phyloP scores from a whole-genome alignment of 1,284 basidiomycete genomes.

The Apiotrichum akiyoshidainum region DNA sequence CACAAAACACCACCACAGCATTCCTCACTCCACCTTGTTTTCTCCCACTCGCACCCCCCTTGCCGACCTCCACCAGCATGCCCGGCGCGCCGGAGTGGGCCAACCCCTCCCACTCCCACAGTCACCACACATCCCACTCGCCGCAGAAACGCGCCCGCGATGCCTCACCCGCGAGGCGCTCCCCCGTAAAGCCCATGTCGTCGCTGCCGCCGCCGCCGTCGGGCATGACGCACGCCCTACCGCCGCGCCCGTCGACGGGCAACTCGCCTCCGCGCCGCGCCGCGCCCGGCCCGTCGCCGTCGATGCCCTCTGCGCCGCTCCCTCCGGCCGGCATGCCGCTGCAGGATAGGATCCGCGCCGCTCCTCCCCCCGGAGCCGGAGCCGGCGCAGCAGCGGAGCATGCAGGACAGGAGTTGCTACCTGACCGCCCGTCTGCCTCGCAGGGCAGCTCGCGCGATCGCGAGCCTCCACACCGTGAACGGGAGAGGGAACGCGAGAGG shows the following conservation, averaged over 20 bases:
- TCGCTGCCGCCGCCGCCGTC: neutral
- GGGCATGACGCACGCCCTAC: constrained; percentile 9
- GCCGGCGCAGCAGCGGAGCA: too few relatives aligned
- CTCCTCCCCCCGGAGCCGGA: too few relatives aligned
- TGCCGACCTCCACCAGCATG: neutral
- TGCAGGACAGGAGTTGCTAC: neutral
- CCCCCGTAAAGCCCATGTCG: neutral
- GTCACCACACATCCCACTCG: too few relatives aligned
- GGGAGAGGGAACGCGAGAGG: neutral
- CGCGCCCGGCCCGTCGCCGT: too few relatives aligned
- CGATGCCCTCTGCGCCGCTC: too few relatives aligned
- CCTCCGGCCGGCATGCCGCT: neutral
- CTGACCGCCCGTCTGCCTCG: neutral
- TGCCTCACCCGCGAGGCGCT: neutral
- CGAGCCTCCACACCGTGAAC: neutral
- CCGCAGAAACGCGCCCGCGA: neutral
- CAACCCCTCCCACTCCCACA: neutral
- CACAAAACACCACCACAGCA: too few relatives aligned
- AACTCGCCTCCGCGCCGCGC: neutral
- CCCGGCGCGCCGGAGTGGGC: neutral
- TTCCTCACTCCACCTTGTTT: too few relatives aligned
- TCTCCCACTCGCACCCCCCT: too few relatives aligned
- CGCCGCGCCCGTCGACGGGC: neutral
- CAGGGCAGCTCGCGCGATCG: neutral
- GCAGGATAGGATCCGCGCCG: neutral